phyloP scores from a whole-genome alignment of 495 filamentous ascomycete genomes.

The Hypomontagnella submonticulosa region DNA sequence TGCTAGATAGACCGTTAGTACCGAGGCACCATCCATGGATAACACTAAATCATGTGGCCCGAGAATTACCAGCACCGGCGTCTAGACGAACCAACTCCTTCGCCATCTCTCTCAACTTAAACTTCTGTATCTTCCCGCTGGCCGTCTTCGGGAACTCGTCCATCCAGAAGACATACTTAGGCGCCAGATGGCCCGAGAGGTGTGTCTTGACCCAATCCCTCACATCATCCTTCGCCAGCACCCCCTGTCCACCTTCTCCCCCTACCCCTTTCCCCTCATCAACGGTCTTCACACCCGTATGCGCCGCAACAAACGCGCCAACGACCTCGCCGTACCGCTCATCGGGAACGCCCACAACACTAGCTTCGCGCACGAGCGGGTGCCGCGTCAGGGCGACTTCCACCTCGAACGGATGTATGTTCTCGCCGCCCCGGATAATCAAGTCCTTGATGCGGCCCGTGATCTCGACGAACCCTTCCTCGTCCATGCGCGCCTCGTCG shows the following conservation, averaged over 20 bases:
- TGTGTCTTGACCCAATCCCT: conserved; percentile 76
- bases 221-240: conserved; percentile 66
- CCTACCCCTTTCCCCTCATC: conserved; percentile 38
- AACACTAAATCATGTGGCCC: too few relatives aligned
- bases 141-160: conserved; percentile 90
- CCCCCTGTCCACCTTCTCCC: conserved; percentile 22
- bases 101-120: conserved; percentile 75
- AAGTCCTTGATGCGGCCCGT: conserved; percentile 85
- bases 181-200: conserved; percentile 82
- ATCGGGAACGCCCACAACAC: conserved; percentile 86
- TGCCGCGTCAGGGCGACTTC: conserved; percentile 89
- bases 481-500: conserved; percentile 92
- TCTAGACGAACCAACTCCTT: conserved; percentile 36
- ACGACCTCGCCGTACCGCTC: conserved; percentile 87
- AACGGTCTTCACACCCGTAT: conserved; percentile 51
- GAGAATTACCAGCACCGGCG: too few relatives aligned
- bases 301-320: conserved; percentile 78
- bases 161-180: conserved; percentile 90
- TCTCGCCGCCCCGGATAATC: conserved; percentile 92
- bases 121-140: conserved; percentile 98
- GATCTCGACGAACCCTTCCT: conserved; percentile 71
- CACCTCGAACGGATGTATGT: conserved; percentile 94
- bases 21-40: too few relatives aligned
- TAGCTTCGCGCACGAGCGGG: conserved; percentile 73
- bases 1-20: too few relatives aligned